Conservation (phyloP, 176 grass and related monocot genomes). For the Melocanna baccifera region DNA sequence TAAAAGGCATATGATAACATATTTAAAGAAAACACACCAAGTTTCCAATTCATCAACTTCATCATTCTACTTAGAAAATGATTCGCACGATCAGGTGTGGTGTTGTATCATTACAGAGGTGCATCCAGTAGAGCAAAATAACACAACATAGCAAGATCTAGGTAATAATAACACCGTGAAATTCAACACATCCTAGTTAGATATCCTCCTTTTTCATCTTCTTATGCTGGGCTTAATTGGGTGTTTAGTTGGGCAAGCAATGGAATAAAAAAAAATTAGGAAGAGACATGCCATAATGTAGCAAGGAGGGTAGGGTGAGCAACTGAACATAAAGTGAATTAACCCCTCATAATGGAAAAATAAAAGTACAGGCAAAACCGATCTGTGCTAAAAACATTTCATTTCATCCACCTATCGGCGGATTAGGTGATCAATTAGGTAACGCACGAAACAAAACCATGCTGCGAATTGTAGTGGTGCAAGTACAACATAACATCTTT, state of each 20-base stretch:
- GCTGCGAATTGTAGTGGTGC: neutral
- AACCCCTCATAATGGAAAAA: neutral
- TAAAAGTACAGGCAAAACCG: neutral
- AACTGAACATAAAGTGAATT: neutral
- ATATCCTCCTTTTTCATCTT: neutral
- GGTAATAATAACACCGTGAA: neutral
- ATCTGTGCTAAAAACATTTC: neutral
- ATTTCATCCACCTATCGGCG: constrained; percentile 19
- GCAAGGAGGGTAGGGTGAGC: neutral
- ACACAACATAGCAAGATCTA: neutral
- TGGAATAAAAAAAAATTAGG: neutral
- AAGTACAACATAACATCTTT: constrained; percentile 10
- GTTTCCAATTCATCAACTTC: constrained; percentile 12
- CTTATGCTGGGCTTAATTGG: neutral
- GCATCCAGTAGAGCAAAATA: neutral
- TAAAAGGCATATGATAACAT: constrained; percentile 1
- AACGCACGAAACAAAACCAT: constrained; percentile 10
- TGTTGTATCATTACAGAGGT: neutral
- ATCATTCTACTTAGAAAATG: neutral
- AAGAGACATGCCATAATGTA: constrained; percentile 2
- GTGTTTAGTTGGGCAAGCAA: neutral
- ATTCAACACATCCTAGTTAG: neutral
- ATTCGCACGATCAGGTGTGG: neutral
- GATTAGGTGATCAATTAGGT: constrained; percentile 28
- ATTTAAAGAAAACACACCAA: neutral